phyloP scores from a whole-genome alignment of 78 protist species.

The Dictyostelium citrinum region DNA sequence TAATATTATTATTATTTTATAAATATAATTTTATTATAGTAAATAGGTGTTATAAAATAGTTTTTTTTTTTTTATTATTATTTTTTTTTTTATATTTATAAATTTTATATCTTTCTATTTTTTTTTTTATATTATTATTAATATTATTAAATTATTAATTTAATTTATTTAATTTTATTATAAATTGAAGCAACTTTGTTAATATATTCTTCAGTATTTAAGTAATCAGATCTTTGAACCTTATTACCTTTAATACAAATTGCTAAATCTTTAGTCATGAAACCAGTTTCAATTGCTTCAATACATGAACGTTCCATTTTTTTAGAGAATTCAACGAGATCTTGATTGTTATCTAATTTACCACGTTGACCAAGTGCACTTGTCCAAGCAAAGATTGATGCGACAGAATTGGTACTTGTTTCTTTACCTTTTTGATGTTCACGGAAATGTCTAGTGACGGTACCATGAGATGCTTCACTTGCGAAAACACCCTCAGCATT shows the following conservation, averaged over 20 bases:
- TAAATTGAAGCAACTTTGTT: slow-evolving; percentile 50
- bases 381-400: slow-evolving; percentile 97
- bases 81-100: too few relatives aligned
- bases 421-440: slow-evolving; percentile 84
- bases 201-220: slow-evolving; percentile 69
- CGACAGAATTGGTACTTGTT: slow-evolving; percentile 95
- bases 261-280: slow-evolving; percentile 87
- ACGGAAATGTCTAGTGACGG: slow-evolving; percentile 96
- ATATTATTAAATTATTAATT: too few relatives aligned
- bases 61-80: too few relatives aligned
- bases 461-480: slow-evolving; percentile 98
- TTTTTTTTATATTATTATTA: too few relatives aligned
- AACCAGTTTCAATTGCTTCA: slow-evolving; percentile 73
- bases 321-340: slow-evolving; percentile 67
- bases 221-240: slow-evolving; percentile 42
- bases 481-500: slow-evolving; percentile 94
- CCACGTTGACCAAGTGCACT: slow-evolving; percentile 94
- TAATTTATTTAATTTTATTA: background rate
- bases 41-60: too few relatives aligned
- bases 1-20: too few relatives aligned
- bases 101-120: too few relatives aligned
- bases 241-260: slow-evolving; percentile 20
- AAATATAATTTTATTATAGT: too few relatives aligned
- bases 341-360: slow-evolving; percentile 88
- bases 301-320: slow-evolving; percentile 77